Percentiles rank a stretch among this genome's conserved stretches.
Evolutionary conservation across 306 rosid species (phyloP).

Genomic region (Castanopsis chinensis): DNA sequence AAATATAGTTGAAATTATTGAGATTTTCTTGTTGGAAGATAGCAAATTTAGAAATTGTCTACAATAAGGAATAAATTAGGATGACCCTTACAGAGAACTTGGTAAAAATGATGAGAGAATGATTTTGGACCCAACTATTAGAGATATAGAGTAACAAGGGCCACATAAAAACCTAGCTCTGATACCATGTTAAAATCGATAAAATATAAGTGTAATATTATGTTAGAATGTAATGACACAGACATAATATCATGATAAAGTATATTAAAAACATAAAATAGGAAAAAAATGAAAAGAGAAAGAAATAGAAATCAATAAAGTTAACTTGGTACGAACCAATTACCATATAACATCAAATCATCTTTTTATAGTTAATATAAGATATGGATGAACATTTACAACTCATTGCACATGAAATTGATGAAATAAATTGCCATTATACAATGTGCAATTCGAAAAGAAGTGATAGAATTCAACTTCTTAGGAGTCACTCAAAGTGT

Average conservation of each 20-base stretch:
- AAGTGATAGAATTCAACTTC: not conserved
- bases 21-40: too few relatives aligned
- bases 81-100: too few relatives aligned
- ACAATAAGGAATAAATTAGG: too few relatives aligned
- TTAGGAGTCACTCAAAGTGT: not conserved
- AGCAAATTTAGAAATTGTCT: too few relatives aligned
- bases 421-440: not conserved
- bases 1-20: too few relatives aligned
- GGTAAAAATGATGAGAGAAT: too few relatives aligned
- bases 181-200: accelerated
- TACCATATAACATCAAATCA: not conserved
- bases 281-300: too few relatives aligned
- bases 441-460: not conserved
- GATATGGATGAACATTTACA: not conserved
- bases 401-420: not conserved
- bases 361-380: not conserved
- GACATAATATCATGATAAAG: accelerated
- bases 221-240: too few relatives aligned
- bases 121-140: too few relatives aligned
- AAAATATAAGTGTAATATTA: accelerated
- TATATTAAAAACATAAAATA: too few relatives aligned
- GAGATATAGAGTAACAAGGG: accelerated
- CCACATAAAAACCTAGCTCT: accelerated
- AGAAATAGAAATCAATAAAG: too few relatives aligned
- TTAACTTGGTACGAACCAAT: too few relatives aligned